phyloP scores from a whole-genome alignment of 352 stramenopile genomes.

The Pythium sukuiense region DNA sequence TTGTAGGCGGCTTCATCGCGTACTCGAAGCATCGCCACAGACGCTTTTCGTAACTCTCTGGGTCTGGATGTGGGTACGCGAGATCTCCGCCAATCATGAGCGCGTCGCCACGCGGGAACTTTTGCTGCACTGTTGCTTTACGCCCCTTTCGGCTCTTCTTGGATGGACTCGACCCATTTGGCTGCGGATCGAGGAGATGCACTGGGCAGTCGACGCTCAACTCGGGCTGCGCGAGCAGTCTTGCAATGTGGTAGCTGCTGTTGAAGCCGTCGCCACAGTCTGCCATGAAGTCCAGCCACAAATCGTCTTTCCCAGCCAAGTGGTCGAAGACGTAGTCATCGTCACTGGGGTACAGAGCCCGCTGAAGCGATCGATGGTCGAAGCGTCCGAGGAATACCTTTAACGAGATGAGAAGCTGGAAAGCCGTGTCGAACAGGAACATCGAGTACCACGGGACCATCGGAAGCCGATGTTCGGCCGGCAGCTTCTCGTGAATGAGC shows the following conservation, averaged over 20 bases:
- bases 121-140: constrained; percentile 43
- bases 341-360: constrained; percentile 70
- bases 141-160: constrained; percentile 19
- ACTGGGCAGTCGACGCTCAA: constrained; percentile 73
- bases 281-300: constrained; percentile 95
- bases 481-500: constrained; percentile 57
- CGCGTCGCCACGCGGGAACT: constrained; percentile 83
- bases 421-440: constrained; percentile 89
- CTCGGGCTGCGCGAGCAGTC: constrained; percentile 87
- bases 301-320: constrained; percentile 65
- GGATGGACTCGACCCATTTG: background rate
- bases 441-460: constrained; percentile 96
- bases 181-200: constrained; percentile 17
- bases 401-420: constrained; percentile 91
- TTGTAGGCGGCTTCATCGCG: constrained; percentile 87
- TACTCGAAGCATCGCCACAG: constrained; percentile 94
- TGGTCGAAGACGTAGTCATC: constrained; percentile 85
- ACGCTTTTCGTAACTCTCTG: constrained; percentile 87
- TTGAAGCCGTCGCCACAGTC: constrained; percentile 94
- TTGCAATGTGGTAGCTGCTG: constrained; percentile 92
- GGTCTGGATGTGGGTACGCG: constrained; percentile 89
- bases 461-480: constrained; percentile 69
- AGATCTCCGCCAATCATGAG: constrained; percentile 92
- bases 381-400: constrained; percentile 93
- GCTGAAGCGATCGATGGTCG: constrained; percentile 91